Conservation (phyloP, 345 rosid genomes). For the Viola odorata region DNA sequence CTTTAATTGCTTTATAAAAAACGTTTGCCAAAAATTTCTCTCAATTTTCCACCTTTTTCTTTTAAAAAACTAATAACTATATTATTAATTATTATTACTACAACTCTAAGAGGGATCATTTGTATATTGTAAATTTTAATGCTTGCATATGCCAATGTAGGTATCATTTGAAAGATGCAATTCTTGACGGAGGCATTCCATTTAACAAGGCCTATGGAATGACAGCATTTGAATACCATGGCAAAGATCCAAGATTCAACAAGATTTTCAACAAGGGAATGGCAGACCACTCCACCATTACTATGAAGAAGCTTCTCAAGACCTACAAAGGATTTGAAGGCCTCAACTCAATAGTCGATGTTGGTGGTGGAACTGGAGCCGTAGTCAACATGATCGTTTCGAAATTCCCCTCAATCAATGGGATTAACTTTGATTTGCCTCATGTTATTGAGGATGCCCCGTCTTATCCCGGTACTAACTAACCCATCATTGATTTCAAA, state of each 20-base stretch:
- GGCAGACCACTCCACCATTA: constrained; percentile 62
- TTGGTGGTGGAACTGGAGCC: constrained; percentile 86
- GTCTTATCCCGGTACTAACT: constrained; percentile 43
- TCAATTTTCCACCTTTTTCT: no score
- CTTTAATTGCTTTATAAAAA: no score
- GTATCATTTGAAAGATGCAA: constrained; percentile 72
- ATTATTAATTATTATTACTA: no score
- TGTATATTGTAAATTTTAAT: no score
- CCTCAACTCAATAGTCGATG: constrained; percentile 64
- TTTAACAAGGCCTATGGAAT: constrained; percentile 74
- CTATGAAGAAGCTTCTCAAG: constrained; percentile 71
- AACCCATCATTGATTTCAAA: no score
- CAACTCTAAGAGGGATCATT: no score
- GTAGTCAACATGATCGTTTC: constrained; percentile 58
- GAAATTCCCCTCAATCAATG: constrained; percentile 61
- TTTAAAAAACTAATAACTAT: no score
- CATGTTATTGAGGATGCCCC: constrained; percentile 80
- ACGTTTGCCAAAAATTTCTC: no score
- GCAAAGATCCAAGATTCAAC: constrained; percentile 67
- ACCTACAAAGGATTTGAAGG: constrained; percentile 67
- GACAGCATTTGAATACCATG: constrained; percentile 76
- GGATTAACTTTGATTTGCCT: constrained; percentile 79
- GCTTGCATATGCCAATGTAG: no score
- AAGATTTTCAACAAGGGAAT: constrained; percentile 71
- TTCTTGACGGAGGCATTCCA: constrained; percentile 75